Evolutionary conservation across 2,329 filamentous ascomycete species (phyloP).

Genomic region (Fusarium tuaranense): DNA sequence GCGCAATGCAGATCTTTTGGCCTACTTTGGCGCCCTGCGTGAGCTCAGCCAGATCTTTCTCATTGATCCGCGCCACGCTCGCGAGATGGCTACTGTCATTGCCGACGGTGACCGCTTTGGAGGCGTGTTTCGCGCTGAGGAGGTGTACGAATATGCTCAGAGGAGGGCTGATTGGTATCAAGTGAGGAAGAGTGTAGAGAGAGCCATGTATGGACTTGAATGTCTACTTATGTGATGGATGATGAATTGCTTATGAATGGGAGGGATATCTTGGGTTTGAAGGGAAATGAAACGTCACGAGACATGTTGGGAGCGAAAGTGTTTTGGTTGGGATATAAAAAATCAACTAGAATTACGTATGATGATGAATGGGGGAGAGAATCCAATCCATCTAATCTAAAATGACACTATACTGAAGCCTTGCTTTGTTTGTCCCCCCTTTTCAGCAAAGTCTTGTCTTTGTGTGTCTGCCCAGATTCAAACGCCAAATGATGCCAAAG

Average conservation of each 20-base stretch:
- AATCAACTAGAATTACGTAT: conserved; percentile 16
- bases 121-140: conserved; percentile 93
- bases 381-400: conserved; percentile 20
- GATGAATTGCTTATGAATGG: neutral
- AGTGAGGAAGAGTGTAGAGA: conserved; percentile 89
- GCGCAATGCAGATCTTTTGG: conserved; percentile 83
- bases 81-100: conserved; percentile 95
- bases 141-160: conserved; percentile 98
- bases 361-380: conserved; percentile 24
- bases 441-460: conserved; percentile 3
- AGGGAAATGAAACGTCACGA: conserved; percentile 29
- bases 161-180: conserved; percentile 94
- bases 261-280: neutral
- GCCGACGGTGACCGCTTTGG: conserved; percentile 91
- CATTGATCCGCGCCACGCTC: conserved; percentile 85
- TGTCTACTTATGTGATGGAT: conserved; percentile 81
- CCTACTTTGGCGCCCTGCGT: conserved; percentile 91
- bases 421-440: neutral
- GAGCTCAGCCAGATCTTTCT: conserved; percentile 97
- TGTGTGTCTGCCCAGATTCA: neutral
- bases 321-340: conserved; percentile 22
- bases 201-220: conserved; percentile 96
- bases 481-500: conserved; percentile 32
- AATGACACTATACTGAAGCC: neutral
- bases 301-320: conserved; percentile 28